Evolutionary conservation across 352 stramenopile genomes (phyloP), one percentile per base, ranked within the genome.

Genomic region (Halophytophthora polymorphica): DNA sequence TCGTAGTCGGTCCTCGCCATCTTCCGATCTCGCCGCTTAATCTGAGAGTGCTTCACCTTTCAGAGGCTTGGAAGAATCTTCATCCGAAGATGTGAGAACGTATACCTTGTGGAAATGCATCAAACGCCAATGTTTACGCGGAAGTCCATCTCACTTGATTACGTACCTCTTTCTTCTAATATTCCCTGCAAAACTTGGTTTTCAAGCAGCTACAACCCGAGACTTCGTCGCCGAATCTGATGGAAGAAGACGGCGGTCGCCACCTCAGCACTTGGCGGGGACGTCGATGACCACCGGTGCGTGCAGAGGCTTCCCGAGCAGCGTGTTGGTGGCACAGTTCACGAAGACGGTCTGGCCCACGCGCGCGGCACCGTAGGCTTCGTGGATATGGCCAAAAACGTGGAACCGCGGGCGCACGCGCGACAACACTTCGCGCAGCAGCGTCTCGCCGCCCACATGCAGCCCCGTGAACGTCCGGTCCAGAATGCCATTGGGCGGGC

Each of bases 361-460:
- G 15, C 64, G 81, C 17, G 74, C 77, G 18, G 77, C 71, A 55
- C 91, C 91, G 45, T 90, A 93, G 12, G 70, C 80, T 65, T 97
- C 85, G 57, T 97, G 91, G 54, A 98, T 96, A 66, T 98, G 91
- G 29, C 89, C 91, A 64, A 97, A 98, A 4, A 98, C 57, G 59
- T 96, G 83, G 42, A 96, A 86, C 29, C 77, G 64, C 14, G 89
- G 91, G 21, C 75, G 70, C 19, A 93, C 78, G 28, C 85, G 77
- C 23, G 83, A 82, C 53, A 93, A 72, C 17, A 95, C 75, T 43
- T 95, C 71, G 31, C 83, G 71, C 34, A 96, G 53, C 40, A 98
- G 66, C 28, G 79, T 71, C 45, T 87, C 75, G 46, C 93, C 93
- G 18, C 91, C 91, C 17, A 89, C 86, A 49, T 73, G 73, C 13